phyloP scores from a whole-genome alignment of 228 moss, liverwort and hornwort species.

The Sphagnum fallax region DNA sequence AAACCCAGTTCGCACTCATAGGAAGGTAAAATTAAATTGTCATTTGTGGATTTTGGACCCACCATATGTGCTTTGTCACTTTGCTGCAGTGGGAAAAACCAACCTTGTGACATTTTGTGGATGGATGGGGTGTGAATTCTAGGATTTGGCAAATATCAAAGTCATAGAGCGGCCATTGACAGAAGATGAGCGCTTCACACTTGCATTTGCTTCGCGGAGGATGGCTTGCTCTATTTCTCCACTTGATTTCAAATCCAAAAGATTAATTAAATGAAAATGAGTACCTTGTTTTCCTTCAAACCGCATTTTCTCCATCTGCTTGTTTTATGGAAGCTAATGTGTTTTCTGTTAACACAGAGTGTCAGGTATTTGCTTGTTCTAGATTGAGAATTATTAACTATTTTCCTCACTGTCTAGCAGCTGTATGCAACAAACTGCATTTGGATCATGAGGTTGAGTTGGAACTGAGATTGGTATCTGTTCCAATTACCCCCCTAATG shows the following conservation, averaged over 20 bases:
- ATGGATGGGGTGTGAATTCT: conserved; percentile 4
- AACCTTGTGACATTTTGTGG: not conserved
- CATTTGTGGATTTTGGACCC: not conserved
- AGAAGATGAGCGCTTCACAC: conserved; percentile 84
- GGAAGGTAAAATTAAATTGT: conserved; percentile 45
- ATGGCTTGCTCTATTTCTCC: conserved; percentile 85
- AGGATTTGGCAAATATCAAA: conserved; percentile 79
- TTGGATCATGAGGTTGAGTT: too few relatives aligned
- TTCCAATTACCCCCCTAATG: too few relatives aligned
- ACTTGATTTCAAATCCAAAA: conserved; percentile 48
- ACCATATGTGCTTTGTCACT: not conserved
- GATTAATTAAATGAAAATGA: not conserved
- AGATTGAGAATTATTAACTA: too few relatives aligned
- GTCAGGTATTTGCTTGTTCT: too few relatives aligned
- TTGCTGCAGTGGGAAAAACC: not conserved
- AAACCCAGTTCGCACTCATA: conserved; percentile 20
- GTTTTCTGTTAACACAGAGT: too few relatives aligned
- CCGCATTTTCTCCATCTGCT: too few relatives aligned
- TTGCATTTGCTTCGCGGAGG: conserved; percentile 78
- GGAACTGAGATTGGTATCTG: too few relatives aligned
- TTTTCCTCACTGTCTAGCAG: too few relatives aligned
- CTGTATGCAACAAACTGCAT: too few relatives aligned
- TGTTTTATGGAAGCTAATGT: too few relatives aligned
- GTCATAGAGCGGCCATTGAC: conserved; percentile 80
- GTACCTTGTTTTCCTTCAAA: too few relatives aligned